Conservation (phyloP, 2,329 filamentous ascomycete species). For the Ciborinia camelliae region DNA sequence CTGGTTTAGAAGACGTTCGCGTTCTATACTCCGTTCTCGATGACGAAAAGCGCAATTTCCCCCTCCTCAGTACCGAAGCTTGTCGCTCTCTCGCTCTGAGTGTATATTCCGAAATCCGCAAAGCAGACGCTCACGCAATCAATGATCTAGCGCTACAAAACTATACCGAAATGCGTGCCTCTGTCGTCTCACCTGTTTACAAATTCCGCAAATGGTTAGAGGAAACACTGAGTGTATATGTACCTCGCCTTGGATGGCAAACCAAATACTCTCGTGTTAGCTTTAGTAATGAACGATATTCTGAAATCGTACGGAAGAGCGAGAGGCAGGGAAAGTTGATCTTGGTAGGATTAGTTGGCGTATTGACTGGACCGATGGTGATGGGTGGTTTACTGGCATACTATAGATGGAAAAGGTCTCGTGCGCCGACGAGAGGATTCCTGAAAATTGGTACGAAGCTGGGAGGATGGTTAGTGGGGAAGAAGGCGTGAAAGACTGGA, state of each 20-base stretch:
- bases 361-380: constrained; percentile 25
- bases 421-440: background rate
- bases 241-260: constrained; percentile 79
- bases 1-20: constrained; percentile 89
- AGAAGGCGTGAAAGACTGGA: background rate
- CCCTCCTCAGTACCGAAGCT: constrained; percentile 47
- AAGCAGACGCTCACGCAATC: constrained; percentile 80
- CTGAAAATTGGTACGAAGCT: background rate
- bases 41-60: constrained; percentile 40
- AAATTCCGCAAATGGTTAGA: constrained; percentile 80
- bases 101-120: constrained; percentile 71
- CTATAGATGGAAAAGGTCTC: constrained; percentile 23
- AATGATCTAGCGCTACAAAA: constrained; percentile 89
- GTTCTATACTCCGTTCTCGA: constrained; percentile 83
- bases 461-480: constrained; percentile 3
- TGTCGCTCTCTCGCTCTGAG: constrained; percentile 68
- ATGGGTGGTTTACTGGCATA: constrained; percentile 24
- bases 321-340: constrained; percentile 57
- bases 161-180: constrained; percentile 88
- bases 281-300: constrained; percentile 90
- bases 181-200: constrained; percentile 75
- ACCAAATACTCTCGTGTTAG: constrained; percentile 92
- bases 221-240: constrained; percentile 71
- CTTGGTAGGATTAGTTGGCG: constrained; percentile 25
- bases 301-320: constrained; percentile 70